Base-by-base conservation (phyloP, 305 asterid species). In the Fraxinus xanthoxyloides region DNA sequence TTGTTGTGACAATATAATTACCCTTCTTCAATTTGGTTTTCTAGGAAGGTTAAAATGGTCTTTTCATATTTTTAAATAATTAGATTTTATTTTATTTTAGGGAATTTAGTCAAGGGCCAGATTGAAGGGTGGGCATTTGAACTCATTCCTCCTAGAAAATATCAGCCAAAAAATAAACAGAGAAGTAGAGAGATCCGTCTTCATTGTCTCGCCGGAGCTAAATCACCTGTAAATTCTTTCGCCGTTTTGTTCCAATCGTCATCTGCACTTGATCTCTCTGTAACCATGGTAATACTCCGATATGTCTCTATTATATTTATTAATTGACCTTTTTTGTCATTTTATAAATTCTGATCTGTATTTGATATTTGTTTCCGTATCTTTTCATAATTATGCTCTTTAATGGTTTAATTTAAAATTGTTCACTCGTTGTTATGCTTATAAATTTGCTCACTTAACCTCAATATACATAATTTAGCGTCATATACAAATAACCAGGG, bases 221-320 rank as follows among this genome's bases (percentile, higher is more conserved):
- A 48, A 48, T 48, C 59, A 15, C 21, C 59, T 48, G 59, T 48
- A 54, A 46, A 46, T 46, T 48, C 79, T 24, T 65, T 38, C 13
- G 70, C 79, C 7, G 59, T 76, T 9, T 48, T 48, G 69, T 5
- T 76, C 70, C 13, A 46, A 34, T 38, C 15, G 40, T 76, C 23
- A 26, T 65, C 79, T 36, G 79, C 24, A 30, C 15, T 38, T 38
- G 79, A 76, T 76, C 79, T 76, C 70, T 0, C 67, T 17, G 67
- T 48, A 26, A 76, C 17, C 21, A 76, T 48, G 79, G 79, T 76
- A 76, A 7, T 26, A 1, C 1, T 48, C 2, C 19, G 19, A 48
- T 48, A 5, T 48, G 4, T 48, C 59, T 48, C 59, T 48, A 13
- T 48, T 48, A 3, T 46, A 46, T 46, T 46, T 46, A 46, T 3